Evolutionary conservation across 768 basidiomycete species (phyloP).

Genomic region (Lyophyllum decastes): DNA sequence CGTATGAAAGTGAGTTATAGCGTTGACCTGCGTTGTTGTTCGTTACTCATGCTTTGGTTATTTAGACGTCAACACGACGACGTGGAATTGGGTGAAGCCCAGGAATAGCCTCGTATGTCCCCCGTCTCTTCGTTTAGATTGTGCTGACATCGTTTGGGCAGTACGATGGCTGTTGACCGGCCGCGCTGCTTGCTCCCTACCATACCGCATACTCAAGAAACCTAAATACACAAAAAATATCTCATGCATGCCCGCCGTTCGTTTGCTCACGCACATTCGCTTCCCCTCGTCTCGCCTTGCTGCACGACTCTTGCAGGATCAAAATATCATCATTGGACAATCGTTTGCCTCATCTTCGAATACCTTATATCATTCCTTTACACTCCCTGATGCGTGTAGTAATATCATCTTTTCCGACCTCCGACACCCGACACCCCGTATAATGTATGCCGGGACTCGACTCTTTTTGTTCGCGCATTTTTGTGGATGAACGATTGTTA

Average conservation of each 20-base stretch:
- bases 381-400: neutral
- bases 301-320: too few species aligned
- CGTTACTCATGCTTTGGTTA: neutral
- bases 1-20: slow-evolving; percentile 59
- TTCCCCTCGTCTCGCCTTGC: too few species aligned
- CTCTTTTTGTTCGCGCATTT: neutral
- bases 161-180: slow-evolving; percentile 11
- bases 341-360: neutral
- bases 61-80: slow-evolving; percentile 44
- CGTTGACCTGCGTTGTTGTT: neutral
- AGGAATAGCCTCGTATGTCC: slow-evolving; percentile 34
- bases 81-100: slow-evolving; percentile 44
- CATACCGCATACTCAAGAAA: neutral
- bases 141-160: neutral
- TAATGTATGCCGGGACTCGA: neutral
- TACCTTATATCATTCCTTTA: neutral
- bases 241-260: too few species aligned
- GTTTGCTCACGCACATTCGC: too few species aligned
- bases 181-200: neutral
- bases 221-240: too few species aligned
- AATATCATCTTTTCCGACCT: neutral
- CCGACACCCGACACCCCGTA: neutral
- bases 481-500: neutral
- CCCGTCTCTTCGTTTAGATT: neutral
- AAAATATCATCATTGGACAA: too few species aligned